These are phyloP conservation scores for Heliamphora pulchella DNA, from an alignment of 179 eudicot genomes.

Conservation along the genomic window DNA sequence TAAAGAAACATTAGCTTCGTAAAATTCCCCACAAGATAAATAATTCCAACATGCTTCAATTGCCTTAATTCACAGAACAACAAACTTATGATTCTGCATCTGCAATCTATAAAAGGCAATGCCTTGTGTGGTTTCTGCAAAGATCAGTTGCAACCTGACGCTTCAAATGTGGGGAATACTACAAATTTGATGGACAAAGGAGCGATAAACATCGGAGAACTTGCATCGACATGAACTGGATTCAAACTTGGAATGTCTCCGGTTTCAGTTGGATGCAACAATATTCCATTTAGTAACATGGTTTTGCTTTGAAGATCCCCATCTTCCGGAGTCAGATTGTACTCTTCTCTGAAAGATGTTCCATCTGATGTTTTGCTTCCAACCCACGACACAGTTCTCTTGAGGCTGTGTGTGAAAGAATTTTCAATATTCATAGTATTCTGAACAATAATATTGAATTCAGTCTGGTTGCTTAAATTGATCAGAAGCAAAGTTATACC, in stretches of 20 bases:
- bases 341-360: conserved; percentile 57
- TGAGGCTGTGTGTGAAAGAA: conserved; percentile 37
- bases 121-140: not conserved
- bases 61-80: not conserved
- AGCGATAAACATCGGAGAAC: conserved; percentile 44
- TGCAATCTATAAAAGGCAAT: not conserved
- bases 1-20: too few relatives aligned
- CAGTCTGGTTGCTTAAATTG: conserved; percentile 68
- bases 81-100: not conserved
- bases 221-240: conserved; percentile 33
- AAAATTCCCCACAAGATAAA: too few relatives aligned
- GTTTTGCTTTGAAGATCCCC: conserved; percentile 57
- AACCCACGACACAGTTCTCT: conserved; percentile 55
- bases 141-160: conserved; percentile 50
- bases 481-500: conserved; percentile 79
- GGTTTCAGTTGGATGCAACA: conserved; percentile 36
- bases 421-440: conserved; percentile 26
- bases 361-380: conserved; percentile 68
- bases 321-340: conserved; percentile 58
- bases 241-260: conserved; percentile 62
- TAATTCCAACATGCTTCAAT: too few relatives aligned
- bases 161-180: conserved; percentile 58
- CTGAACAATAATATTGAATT: conserved; percentile 30
- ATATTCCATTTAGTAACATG: conserved; percentile 61
- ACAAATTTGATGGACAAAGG: conserved; percentile 78